These are phyloP conservation scores for Aspergillus diversus DNA, from an alignment of 495 filamentous ascomycete genomes.

Conservation along the genomic window DNA sequence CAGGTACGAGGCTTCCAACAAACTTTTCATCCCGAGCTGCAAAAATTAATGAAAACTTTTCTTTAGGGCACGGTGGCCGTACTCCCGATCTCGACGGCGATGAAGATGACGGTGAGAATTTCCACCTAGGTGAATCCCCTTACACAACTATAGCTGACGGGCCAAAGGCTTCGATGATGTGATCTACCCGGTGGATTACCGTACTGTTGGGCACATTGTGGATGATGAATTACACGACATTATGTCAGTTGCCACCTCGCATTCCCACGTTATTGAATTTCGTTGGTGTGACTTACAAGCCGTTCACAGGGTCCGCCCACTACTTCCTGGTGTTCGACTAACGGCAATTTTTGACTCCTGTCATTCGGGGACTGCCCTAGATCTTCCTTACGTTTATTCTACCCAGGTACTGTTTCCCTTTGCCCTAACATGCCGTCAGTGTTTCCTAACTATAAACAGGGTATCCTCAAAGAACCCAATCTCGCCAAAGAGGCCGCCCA, in stretches of 20 bases:
- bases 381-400: constrained; percentile 96
- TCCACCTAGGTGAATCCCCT: background rate
- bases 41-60: constrained; percentile 11
- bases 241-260: constrained; percentile 55
- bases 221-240: constrained; percentile 98
- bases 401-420: constrained; percentile 54
- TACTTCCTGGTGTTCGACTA: constrained; percentile 84
- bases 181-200: constrained; percentile 95
- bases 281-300: constrained; percentile 2
- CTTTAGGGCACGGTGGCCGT: constrained; percentile 86
- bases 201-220: constrained; percentile 86
- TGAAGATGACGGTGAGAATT: constrained; percentile 70
- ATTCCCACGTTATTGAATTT: background rate
- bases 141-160: constrained; percentile 3
- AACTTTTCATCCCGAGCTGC: background rate
- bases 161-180: constrained; percentile 82
- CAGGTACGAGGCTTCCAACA: constrained; percentile 53
- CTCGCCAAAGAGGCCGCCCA: constrained; percentile 95
- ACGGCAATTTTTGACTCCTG: constrained; percentile 99
- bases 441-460: constrained; percentile 33
- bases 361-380: constrained; percentile 93
- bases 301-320: constrained; percentile 60
- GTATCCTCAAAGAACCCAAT: constrained; percentile 96
- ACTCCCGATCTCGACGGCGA: constrained; percentile 95
- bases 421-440: background rate